A percentile compares a stretch with the other conserved stretches of the same genome.
Evolutionary conservation across 176 grass and related monocot species (phyloP).

Genomic region (Themeda triandra): DNA sequence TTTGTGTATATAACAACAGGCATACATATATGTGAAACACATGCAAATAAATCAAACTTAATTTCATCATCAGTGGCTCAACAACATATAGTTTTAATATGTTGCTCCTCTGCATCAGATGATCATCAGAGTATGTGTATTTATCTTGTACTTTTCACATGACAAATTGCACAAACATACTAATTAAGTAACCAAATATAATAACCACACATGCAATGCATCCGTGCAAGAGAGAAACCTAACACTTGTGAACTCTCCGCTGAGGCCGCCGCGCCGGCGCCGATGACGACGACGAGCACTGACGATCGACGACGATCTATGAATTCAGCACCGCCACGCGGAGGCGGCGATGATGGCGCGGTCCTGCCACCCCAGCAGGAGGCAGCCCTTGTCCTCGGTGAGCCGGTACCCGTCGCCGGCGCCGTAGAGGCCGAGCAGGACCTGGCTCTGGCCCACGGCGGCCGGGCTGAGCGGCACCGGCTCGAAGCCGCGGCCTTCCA

Average conservation of each 20-base stretch:
- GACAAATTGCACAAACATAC: neutral
- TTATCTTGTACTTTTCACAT: neutral
- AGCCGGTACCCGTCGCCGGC: slow-evolving; percentile 82
- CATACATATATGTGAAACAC: too few species aligned
- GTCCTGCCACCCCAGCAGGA: slow-evolving; percentile 85
- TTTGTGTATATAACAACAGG: too few species aligned
- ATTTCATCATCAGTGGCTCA: too few species aligned
- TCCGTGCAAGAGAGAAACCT: neutral
- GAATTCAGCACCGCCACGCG: slow-evolving; percentile 62
- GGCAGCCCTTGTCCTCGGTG: slow-evolving; percentile 65
- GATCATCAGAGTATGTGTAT: too few species aligned
- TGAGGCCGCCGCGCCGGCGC: neutral
- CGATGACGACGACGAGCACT: neutral
- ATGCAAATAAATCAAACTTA: too few species aligned
- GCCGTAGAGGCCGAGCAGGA: slow-evolving; percentile 69
- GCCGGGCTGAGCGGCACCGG: slow-evolving; percentile 74
- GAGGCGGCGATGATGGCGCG: slow-evolving; percentile 81
- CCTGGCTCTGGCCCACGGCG: slow-evolving; percentile 79
- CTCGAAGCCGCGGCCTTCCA: slow-evolving; percentile 42
- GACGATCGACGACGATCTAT: neutral
- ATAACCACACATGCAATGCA: slow-evolving; percentile 3
- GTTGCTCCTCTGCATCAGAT: too few species aligned
- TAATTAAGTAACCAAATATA: neutral
- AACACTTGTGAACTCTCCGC: neutral
- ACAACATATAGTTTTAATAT: too few species aligned